Conservation (phyloP, 768 basidiomycete species). For the Trametes cinnabarina region DNA sequence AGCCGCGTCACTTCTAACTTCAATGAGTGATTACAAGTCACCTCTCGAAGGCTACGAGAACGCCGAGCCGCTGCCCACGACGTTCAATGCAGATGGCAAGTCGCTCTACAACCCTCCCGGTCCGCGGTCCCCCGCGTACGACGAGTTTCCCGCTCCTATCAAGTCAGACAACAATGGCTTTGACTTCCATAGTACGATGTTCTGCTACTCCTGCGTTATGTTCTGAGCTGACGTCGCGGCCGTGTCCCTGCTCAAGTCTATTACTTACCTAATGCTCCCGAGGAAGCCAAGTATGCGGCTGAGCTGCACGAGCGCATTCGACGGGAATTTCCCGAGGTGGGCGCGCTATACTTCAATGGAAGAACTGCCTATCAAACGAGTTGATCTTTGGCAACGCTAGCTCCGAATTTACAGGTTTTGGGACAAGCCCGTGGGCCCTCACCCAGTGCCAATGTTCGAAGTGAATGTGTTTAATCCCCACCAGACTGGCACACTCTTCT, state of each 20-base stretch:
- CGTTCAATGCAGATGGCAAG: slow-evolving; percentile 53
- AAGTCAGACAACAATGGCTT: slow-evolving; percentile 55
- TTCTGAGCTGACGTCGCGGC: neutral
- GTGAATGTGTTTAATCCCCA: slow-evolving; percentile 65
- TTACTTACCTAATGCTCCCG: slow-evolving; percentile 47
- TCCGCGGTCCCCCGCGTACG: slow-evolving; percentile 49
- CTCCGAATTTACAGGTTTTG: slow-evolving; percentile 60
- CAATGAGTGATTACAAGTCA: slow-evolving; percentile 17
- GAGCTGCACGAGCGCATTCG: slow-evolving; percentile 58
- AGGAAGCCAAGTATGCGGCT: slow-evolving; percentile 47
- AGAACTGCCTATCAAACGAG: too few relatives aligned
- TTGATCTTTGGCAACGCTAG: slow-evolving; percentile 31
- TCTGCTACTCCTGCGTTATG: neutral
- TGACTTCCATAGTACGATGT: slow-evolving; percentile 65
- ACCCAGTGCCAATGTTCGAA: slow-evolving; percentile 72
- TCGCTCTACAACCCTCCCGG: slow-evolving; percentile 49
- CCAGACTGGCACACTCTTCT: slow-evolving; percentile 67
- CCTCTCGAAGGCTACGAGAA: slow-evolving; percentile 29
- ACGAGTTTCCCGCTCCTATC: slow-evolving; percentile 55
- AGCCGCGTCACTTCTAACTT: too few relatives aligned
- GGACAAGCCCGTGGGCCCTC: slow-evolving; percentile 65
- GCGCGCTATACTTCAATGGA: neutral
- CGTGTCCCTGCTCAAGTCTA: slow-evolving; percentile 46
- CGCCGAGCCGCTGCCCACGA: slow-evolving; percentile 35
- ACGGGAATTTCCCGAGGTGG: slow-evolving; percentile 68